Base-by-base conservation (phyloP, 768 basidiomycete genomes). In the Epithele typhae region DNA sequence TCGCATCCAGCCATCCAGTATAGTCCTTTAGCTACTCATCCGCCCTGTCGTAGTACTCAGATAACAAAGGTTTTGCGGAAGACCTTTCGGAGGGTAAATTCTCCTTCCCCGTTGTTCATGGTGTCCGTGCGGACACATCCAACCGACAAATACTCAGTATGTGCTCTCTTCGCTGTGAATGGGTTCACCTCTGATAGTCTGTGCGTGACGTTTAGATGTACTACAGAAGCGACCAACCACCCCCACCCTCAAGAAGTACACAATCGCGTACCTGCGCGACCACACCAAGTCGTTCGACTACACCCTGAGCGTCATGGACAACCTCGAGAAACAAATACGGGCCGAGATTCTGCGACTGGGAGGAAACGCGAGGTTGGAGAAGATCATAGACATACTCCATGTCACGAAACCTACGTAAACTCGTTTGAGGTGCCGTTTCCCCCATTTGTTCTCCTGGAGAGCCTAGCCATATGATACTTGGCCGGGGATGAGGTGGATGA, bases 31-130 rank as follows among this genome's bases (percentile, higher is more conserved):
- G 32, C 11, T n/a, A 15, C 17, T 22, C 5, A 9, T n/a, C 24
- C 49, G 49, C 25, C 37, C 30, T 19, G 10, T 11, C 25, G 8
- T 53, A 95, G 91, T 97, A 97, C 59, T 71, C 82, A 2, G 77
- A 78, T 35, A 88, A 85, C 62, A 90, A 90, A 61, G 87, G 87
- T 2, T 95, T 90, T 63, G 89, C 88, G 0, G 94, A 98, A 65
- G 95, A 98, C 61, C 72, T 98, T 12, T 86, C 90, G 0, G 95
- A 97, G 68, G 95, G 95, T 6, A 98, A 98, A 64, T 98, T 98
- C 71, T 94, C 91, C 3, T 98, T 98, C 68, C 94, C 93, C 0
- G 75, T 97, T 25, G 84, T 98, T 1, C 95, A 97, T 63, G 83
- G 87, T 17, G 84, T 97, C 38, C 82, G 87, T 24, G 78, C 87